Evolutionary conservation across 192 early-diverging fungal genomes (phyloP).

Genomic region (Dissophora globulifera): DNA sequence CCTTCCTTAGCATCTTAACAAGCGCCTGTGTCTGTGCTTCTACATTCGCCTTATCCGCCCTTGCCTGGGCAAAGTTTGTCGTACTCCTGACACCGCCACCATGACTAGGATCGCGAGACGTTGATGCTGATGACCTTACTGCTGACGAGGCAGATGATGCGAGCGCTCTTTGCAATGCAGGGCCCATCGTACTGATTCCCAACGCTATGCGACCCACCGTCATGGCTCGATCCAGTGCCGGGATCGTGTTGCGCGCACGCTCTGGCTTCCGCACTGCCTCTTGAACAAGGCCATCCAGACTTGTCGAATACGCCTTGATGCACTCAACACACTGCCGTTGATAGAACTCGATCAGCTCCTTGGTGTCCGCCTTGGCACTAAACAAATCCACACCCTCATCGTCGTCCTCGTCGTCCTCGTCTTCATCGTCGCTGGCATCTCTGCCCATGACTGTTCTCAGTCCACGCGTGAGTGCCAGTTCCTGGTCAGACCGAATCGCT

Average conservation of each 20-base stretch:
- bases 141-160: conserved; percentile 2
- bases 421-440: conserved; percentile 2
- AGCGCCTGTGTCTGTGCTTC: conserved; percentile 50
- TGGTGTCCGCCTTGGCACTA: conserved; percentile 16
- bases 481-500: conserved; percentile 33
- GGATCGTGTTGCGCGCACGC: conserved; percentile 30
- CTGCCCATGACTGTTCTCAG: not conserved
- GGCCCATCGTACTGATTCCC: conserved; percentile 16
- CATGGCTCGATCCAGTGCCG: conserved; percentile 42
- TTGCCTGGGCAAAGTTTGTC: conserved; percentile 30
- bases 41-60: conserved; percentile 20
- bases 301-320: conserved; percentile 30
- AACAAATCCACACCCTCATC: conserved; percentile 29
- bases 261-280: conserved; percentile 47
- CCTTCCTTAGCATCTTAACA: conserved; percentile 33
- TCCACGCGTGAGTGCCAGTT: conserved; percentile 10
- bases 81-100: too few relatives aligned
- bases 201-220: conserved; percentile 35
- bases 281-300: conserved; percentile 21
- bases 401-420: conserved; percentile 7
- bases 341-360: conserved; percentile 22
- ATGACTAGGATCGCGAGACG: too few relatives aligned
- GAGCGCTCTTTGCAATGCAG: conserved; percentile 13
- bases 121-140: too few relatives aligned
- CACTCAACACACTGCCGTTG: conserved; percentile 23